phyloP scores from a whole-genome alignment of 768 basidiomycete species.

The Tephrocybe rancida region DNA sequence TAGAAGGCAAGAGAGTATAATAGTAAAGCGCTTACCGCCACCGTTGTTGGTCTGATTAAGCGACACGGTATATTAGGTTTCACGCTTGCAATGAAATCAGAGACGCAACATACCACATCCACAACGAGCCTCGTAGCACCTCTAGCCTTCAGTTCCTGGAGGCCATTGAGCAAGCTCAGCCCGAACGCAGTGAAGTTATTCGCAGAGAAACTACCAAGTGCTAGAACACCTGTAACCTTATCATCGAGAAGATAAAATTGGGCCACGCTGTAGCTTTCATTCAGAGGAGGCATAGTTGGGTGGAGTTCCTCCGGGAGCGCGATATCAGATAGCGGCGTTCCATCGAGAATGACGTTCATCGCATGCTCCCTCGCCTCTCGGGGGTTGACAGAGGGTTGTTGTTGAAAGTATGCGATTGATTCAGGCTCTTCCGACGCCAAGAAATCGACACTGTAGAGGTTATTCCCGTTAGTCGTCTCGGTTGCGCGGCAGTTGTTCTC shows the following conservation, averaged over 20 bases:
- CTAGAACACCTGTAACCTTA: conserved; percentile 55
- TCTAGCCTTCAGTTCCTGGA: conserved; percentile 43
- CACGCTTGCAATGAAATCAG: background rate
- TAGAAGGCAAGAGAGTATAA: background rate
- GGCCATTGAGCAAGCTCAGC: conserved; percentile 44
- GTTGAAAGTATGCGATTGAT: conserved; percentile 39
- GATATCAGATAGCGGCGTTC: conserved; percentile 43
- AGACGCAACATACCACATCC: conserved; percentile 48
- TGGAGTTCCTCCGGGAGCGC: conserved; percentile 39
- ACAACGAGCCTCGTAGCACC: conserved; percentile 58
- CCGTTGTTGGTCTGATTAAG: conserved; percentile 46
- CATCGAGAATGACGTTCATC: conserved; percentile 54
- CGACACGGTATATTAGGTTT: background rate
- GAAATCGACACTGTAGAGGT: conserved; percentile 30
- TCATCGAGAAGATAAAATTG: conserved; percentile 58
- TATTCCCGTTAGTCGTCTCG: conserved; percentile 47
- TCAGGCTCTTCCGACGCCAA: conserved; percentile 16
- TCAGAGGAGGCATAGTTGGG: conserved; percentile 40
- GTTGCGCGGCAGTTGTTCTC: conserved; percentile 55
- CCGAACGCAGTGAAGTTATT: conserved; percentile 44
- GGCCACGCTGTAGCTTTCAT: conserved; percentile 50
- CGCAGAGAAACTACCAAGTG: conserved; percentile 60
- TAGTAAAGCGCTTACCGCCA: conserved; percentile 23
- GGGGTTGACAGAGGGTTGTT: conserved; percentile 36
- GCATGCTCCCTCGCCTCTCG: conserved; percentile 36